Evolutionary conservation across 2,329 filamentous ascomycete species (phyloP), one percentile per base, ranked within the genome.

Genomic region (Oidium heveae): DNA sequence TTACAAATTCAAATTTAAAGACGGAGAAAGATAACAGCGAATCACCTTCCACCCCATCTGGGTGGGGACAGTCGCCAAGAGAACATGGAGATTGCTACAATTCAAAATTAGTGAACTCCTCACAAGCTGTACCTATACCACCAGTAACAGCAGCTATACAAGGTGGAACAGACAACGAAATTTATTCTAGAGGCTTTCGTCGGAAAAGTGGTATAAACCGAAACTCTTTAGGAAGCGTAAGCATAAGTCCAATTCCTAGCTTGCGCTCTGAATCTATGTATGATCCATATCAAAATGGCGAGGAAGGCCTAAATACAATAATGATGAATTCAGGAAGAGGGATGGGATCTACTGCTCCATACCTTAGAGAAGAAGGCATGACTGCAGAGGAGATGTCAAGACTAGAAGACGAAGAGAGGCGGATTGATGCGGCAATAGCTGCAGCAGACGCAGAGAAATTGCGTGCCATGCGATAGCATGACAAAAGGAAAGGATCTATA

Each of bases 331-430:
- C 32, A 32, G 34, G 50, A 9, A 18, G 15, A n/a, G 50, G 32
- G 22, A 52, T 52, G 18, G 34, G 50, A 24, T 52, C 50, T 39
- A 39, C 50, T 1, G 50, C 33, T 18, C 50, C 50, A 22, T 52
- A 9, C 9, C 53, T 62, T 13, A 56, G 56, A 2, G 60, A 60
- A 39, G 57, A 59, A 41, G 58, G 60, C 4, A 61, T 63, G 59
- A 62, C 56, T 34, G 54, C 57, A 0, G 63, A 62, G 7, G 63
- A 64, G 49, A 44, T 60, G 2, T 58, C 57, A 54, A 56, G 58
- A 55, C 53, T 62, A 51, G 63, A 63, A 39, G 63, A 64, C 22
- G 63, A 64, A 49, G 63, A 64, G 58, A 58, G 61, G 55, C 60
- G 59, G 52, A 63, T 63, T 20, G 62, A 63, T 55, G 59, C 58